These are phyloP conservation scores for Hyaloperonospora brassicae DNA, from an alignment of 352 stramenopile species.

Conservation along the genomic window DNA sequence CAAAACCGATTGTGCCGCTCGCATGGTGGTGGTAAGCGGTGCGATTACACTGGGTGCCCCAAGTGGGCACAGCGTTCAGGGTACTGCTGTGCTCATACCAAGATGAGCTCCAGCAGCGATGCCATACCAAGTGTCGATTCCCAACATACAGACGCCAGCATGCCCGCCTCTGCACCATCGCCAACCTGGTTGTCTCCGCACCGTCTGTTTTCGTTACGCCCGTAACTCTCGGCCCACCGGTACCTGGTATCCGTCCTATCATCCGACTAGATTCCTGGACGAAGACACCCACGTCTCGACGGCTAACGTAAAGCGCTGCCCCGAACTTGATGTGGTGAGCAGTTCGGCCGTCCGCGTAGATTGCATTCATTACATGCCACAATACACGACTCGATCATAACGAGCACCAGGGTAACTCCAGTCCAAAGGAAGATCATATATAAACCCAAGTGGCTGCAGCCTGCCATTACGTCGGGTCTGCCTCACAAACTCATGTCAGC, in stretches of 20 bases:
- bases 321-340: not conserved
- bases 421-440: conserved; percentile 41
- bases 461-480: not conserved
- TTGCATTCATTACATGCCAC: conserved; percentile 26
- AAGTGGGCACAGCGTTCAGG: conserved; percentile 82
- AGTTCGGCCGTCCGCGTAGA: conserved; percentile 16
- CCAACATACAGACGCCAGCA: conserved; percentile 15
- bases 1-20: conserved; percentile 77
- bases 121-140: conserved; percentile 10
- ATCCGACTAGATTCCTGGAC: not conserved
- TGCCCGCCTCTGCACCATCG: conserved; percentile 27
- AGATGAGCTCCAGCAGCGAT: conserved; percentile 28
- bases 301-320: conserved; percentile 4
- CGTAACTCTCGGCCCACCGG: conserved; percentile 20
- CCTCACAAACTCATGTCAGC: not conserved
- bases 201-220: conserved; percentile 51
- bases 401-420: conserved; percentile 18
- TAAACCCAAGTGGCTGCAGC: conserved; percentile 9
- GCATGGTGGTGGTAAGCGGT: conserved; percentile 77
- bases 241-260: not conserved
- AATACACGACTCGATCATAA: conserved; percentile 14
- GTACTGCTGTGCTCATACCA: conserved; percentile 80
- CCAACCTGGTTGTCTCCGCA: conserved; percentile 56
- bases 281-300: conserved; percentile 2
- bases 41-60: conserved; percentile 63